A percentile compares a stretch with the other conserved stretches of the same genome.
phyloP scores from a whole-genome alignment of 257 asterid genomes.

The Verbena officinalis region DNA sequence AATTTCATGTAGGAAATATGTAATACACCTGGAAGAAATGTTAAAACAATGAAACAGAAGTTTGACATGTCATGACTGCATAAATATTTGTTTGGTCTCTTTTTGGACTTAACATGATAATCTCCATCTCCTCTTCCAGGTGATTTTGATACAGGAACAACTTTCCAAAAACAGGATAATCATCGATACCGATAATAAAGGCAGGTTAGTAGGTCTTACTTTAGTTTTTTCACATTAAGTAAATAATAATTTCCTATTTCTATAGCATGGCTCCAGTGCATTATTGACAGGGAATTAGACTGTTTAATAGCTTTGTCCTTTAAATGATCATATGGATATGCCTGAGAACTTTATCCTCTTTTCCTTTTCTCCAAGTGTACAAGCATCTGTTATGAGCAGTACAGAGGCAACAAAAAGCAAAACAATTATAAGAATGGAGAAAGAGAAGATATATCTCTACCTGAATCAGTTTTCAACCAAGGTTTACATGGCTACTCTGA shows the following conservation, averaged over 20 bases:
- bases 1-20: background rate
- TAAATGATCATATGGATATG: conserved; percentile 16
- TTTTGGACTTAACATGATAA: conserved; percentile 7
- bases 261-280: background rate
- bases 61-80: conserved; percentile 7
- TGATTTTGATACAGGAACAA: conserved; percentile 93
- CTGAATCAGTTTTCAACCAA: conserved; percentile 69
- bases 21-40: background rate
- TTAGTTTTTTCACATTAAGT: conserved; percentile 15
- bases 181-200: conserved; percentile 85
- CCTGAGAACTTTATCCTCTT: conserved; percentile 19
- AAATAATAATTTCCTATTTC: background rate
- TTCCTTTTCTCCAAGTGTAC: conserved; percentile 62
- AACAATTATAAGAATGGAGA: conserved; percentile 85
- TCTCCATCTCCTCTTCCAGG: conserved; percentile 47
- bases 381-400: conserved; percentile 95
- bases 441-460: conserved; percentile 73
- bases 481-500: conserved; percentile 43
- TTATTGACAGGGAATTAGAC: too few relatives aligned
- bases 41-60: background rate
- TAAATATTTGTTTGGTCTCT: background rate
- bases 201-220: conserved; percentile 59
- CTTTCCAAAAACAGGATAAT: conserved; percentile 96
- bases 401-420: conserved; percentile 75
- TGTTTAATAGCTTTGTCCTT: background rate